phyloP scores from a whole-genome alignment of 106 monocot genomes.

The Phalaenopsis equestris region DNA sequence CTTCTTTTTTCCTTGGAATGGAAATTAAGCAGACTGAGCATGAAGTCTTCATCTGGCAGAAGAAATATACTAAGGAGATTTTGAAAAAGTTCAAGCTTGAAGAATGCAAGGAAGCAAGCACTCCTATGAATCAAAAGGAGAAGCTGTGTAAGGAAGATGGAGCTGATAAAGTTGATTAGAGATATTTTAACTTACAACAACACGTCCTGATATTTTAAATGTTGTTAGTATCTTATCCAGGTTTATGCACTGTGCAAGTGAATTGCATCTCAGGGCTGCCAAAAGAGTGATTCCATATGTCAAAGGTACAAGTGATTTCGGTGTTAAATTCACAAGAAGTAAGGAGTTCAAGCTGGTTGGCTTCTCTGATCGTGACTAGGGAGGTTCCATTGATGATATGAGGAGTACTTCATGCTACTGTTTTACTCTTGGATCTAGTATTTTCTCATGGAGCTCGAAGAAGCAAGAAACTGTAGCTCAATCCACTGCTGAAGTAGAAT shows the following conservation, averaged over 20 bases:
- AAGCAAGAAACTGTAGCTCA: not conserved
- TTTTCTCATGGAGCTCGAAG: not conserved
- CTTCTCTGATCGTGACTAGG: not conserved
- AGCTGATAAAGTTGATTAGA: constrained; percentile 2
- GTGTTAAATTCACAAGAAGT: constrained; percentile 7
- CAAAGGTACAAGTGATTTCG: constrained; percentile 3
- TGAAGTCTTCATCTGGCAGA: constrained; percentile 9
- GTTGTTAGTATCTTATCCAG: not conserved
- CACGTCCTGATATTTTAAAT: not conserved
- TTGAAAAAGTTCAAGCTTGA: constrained; percentile 4
- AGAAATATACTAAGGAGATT: constrained; percentile 6
- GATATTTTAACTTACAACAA: constrained; percentile 14
- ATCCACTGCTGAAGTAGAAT: not conserved
- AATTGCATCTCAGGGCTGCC: constrained; percentile 8
- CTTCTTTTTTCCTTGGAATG: not conserved
- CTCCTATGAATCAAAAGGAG: constrained; percentile 3
- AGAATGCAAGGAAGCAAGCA: not conserved
- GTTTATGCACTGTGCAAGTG: constrained; percentile 6
- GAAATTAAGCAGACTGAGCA: not conserved
- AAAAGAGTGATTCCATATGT: constrained; percentile 8
- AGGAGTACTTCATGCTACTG: not conserved
- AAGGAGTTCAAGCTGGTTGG: constrained; percentile 5
- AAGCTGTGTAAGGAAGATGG: constrained; percentile 6
- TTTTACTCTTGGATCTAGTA: not conserved
- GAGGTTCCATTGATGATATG: not conserved